phyloP scores from a whole-genome alignment of 1,284 basidiomycete species.

The Boletus smithii region DNA sequence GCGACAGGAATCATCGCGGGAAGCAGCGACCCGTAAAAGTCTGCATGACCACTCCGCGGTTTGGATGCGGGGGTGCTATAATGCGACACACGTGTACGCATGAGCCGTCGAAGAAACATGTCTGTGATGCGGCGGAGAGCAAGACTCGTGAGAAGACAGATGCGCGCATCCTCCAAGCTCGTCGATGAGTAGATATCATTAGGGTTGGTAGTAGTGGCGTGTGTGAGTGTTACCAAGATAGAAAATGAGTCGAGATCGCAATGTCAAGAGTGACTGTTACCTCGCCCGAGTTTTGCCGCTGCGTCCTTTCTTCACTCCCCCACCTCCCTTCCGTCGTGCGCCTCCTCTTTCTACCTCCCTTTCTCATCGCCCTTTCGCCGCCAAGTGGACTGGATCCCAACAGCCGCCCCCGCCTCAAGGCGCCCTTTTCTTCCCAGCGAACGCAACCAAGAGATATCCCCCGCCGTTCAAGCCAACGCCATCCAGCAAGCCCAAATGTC shows the following conservation, averaged over 20 bases:
- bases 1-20: constrained; percentile 77
- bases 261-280: not conserved
- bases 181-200: too few species aligned
- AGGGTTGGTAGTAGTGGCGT: not conserved
- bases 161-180: too few species aligned
- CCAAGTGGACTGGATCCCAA: constrained; percentile 32
- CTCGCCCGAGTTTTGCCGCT: not conserved
- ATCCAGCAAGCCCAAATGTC: constrained; percentile 14
- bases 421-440: not conserved
- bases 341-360: not conserved
- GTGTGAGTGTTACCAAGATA: constrained; percentile 17
- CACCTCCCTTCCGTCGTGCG: constrained; percentile 1
- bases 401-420: constrained; percentile 4
- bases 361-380: not conserved
- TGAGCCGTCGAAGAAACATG: constrained; percentile 5
- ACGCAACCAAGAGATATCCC: not conserved
- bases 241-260: constrained; percentile 9
- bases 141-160: too few species aligned
- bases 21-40: constrained; percentile 62
- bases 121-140: too few species aligned
- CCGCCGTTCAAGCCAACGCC: not conserved
- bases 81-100: too few species aligned
- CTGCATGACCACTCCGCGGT: constrained; percentile 49
- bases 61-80: constrained; percentile 13
- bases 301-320: not conserved